Evolutionary conservation across 1,139 yeast genomes (phyloP).

Genomic region (Taiozyma sp.): DNA sequence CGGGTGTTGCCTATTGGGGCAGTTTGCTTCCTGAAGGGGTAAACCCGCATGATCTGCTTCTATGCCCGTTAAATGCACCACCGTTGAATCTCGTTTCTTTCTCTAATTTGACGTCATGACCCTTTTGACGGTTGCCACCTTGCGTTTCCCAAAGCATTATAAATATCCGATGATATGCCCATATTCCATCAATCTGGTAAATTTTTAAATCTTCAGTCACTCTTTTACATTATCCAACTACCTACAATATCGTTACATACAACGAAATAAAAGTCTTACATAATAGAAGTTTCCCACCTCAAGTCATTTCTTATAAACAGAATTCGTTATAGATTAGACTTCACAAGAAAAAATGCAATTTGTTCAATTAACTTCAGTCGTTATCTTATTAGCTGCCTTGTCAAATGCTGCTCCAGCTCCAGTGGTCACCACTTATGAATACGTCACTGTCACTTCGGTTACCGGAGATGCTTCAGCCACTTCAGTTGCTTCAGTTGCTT

Average conservation of each 20-base stretch:
- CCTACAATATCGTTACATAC: not conserved
- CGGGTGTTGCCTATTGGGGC: not conserved
- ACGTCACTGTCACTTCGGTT: not conserved
- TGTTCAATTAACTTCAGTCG: not conserved
- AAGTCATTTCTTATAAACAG: not conserved
- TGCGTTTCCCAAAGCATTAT: not conserved
- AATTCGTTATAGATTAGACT: not conserved
- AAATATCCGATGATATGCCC: not conserved
- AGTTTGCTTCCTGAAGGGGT: not conserved
- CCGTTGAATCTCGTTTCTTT: not conserved
- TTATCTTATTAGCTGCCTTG: not conserved
- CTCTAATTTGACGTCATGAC: not conserved
- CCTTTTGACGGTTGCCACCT: not conserved
- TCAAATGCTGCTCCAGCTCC: not conserved
- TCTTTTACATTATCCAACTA: not conserved
- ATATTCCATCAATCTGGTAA: not conserved
- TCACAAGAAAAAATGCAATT: not conserved
- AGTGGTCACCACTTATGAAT: slow-evolving; percentile 2
- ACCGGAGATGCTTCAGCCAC: not conserved
- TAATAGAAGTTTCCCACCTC: not conserved
- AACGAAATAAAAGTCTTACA: not conserved
- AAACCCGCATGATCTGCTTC: not conserved
- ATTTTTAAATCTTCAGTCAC: not conserved
- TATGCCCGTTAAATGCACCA: not conserved
- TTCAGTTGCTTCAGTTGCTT: not conserved